phyloP scores from a whole-genome alignment of 2,329 filamentous ascomycete species.

The Blastomyces percursus region DNA sequence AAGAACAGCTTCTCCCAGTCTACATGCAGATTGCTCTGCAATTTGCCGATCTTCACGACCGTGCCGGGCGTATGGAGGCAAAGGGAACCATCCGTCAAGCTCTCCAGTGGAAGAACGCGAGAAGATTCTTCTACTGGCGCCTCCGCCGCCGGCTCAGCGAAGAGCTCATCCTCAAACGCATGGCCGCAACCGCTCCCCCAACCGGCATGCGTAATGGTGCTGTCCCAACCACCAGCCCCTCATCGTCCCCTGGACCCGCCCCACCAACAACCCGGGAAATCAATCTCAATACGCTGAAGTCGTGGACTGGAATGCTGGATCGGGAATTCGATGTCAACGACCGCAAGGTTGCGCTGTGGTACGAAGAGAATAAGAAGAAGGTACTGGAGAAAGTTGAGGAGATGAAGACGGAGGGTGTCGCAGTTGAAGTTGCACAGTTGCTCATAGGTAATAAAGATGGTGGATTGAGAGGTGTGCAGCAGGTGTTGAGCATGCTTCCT shows the following conservation, averaged over 20 bases:
- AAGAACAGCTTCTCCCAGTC: conserved; percentile 80
- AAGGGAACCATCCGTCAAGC: conserved; percentile 84
- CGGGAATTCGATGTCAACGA: conserved; percentile 69
- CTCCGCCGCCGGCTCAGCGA: conserved; percentile 92
- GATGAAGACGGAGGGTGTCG: conserved; percentile 65
- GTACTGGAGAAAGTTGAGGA: conserved; percentile 75
- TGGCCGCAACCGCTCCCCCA: conserved; percentile 43
- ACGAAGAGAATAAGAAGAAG: conserved; percentile 81
- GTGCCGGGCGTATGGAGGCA: conserved; percentile 93
- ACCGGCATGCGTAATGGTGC: conserved; percentile 24
- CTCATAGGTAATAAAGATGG: conserved; percentile 56
- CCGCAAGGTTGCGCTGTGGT: conserved; percentile 80
- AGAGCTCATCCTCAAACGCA: conserved; percentile 90
- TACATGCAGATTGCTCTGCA: conserved; percentile 94
- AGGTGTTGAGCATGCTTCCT: conserved; percentile 75
- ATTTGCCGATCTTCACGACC: conserved; percentile 95
- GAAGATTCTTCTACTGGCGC: conserved; percentile 99
- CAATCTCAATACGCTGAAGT: conserved; percentile 64
- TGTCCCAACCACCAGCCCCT: conserved; percentile 26
- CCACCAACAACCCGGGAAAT: conserved; percentile 45
- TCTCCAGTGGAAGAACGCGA: conserved; percentile 76
- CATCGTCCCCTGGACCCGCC: conserved; percentile 13
- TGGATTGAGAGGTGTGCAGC: conserved; percentile 73
- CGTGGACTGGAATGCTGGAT: conserved; percentile 62
- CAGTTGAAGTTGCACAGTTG: conserved; percentile 58